phyloP scores from a whole-genome alignment of 1,284 basidiomycete genomes.

The Rhodotorula sp. region DNA sequence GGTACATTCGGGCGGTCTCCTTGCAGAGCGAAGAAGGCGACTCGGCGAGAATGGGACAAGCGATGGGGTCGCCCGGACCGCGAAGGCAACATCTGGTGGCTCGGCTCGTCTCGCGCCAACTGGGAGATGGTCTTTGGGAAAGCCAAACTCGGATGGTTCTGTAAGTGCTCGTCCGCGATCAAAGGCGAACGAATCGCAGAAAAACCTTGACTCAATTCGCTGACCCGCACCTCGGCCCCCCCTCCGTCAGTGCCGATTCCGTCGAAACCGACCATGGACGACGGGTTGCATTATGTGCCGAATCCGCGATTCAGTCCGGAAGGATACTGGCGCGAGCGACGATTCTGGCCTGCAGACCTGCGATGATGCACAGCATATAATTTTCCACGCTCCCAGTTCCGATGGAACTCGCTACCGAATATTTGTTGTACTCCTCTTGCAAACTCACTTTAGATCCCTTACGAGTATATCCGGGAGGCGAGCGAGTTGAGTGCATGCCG shows the following conservation, averaged over 20 bases:
- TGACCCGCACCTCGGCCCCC: neutral
- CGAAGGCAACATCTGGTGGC: conserved; percentile 85
- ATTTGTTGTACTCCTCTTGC: neutral
- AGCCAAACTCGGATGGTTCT: conserved; percentile 63
- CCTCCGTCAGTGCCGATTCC: conserved; percentile 69
- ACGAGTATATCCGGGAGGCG: neutral
- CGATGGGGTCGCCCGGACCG: conserved; percentile 70
- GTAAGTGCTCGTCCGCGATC: conserved; percentile 10
- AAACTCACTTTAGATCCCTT: neutral
- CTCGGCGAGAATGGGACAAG: conserved; percentile 61
- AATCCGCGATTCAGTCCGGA: conserved; percentile 71
- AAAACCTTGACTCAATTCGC: conserved; percentile 48
- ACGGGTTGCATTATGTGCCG: conserved; percentile 64
- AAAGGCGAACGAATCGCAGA: neutral
- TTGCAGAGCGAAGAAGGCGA: conserved; percentile 44
- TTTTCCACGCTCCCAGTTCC: neutral
- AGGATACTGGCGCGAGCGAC: conserved; percentile 64
- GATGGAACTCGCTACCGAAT: too few species aligned
- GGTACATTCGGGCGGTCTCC: too few species aligned
- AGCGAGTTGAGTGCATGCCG: too few species aligned
- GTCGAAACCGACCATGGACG: conserved; percentile 51
- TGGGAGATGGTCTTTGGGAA: conserved; percentile 76
- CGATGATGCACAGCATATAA: neutral
- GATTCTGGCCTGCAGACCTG: conserved; percentile 67
- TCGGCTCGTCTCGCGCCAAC: conserved; percentile 60